Conservation (phyloP, 2,329 filamentous ascomycete species). For the Cladobotryum mycophilum region DNA sequence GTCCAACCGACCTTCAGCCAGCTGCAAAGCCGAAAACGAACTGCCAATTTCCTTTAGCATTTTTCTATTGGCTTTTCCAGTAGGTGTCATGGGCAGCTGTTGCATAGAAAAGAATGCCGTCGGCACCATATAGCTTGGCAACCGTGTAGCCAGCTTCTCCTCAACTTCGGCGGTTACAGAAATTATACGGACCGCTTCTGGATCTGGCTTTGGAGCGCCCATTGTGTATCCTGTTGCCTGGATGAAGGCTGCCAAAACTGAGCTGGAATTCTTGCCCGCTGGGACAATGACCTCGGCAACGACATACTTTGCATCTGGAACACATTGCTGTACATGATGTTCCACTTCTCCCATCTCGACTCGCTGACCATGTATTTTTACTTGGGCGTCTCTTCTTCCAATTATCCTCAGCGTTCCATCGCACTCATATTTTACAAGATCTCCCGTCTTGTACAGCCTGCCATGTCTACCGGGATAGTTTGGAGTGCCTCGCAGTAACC, state of each 20-base stretch:
- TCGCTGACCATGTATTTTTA: conserved; percentile 48
- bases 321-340: conserved; percentile 1
- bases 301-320: background rate
- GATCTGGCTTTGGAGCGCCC: conserved; percentile 1
- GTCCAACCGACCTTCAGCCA: background rate
- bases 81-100: conserved; percentile 25
- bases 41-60: background rate
- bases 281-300: background rate
- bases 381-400: conserved; percentile 42
- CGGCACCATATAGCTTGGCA: conserved; percentile 34
- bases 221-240: background rate
- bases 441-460: background rate
- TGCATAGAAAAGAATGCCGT: conserved; percentile 32
- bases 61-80: conserved; percentile 5
- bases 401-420: background rate
- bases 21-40: background rate
- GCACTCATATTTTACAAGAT: background rate
- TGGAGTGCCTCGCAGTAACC: background rate
- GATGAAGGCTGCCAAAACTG: background rate
- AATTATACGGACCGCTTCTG: background rate
- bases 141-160: background rate
- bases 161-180: background rate
- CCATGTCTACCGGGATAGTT: conserved; percentile 13
- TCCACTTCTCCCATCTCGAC: conserved; percentile 33
- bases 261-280: background rate